phyloP scores from a whole-genome alignment of 2,329 filamentous ascomycete genomes.

The Ploettnerulaceae sp. region DNA sequence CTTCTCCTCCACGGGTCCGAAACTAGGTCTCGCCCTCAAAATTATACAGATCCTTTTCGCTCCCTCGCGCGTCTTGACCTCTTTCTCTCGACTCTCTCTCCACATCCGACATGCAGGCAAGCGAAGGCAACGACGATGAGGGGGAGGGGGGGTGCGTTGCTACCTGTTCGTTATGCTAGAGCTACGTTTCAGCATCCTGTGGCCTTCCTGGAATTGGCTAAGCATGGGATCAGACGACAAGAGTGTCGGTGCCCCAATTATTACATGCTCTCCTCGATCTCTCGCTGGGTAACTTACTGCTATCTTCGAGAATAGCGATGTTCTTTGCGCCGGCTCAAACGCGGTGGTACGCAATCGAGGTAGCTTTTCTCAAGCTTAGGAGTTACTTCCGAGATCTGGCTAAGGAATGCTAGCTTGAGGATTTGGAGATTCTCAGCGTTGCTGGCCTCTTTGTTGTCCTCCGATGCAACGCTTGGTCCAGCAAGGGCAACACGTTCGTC shows the following conservation, averaged over 20 bases:
- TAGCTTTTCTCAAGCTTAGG: slow-evolving; percentile 1
- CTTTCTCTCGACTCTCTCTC: too few relatives aligned
- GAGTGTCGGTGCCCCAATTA: not conserved
- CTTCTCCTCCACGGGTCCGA: too few relatives aligned
- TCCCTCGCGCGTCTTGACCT: not conserved
- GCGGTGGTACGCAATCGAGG: not conserved
- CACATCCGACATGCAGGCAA: too few relatives aligned
- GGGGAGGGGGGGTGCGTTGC: too few relatives aligned
- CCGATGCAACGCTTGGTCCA: not conserved
- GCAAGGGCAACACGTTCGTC: slow-evolving; percentile 18
- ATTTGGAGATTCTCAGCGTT: slow-evolving; percentile 15
- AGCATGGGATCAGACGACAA: too few relatives aligned
- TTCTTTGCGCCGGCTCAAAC: not conserved
- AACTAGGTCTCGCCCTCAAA: not conserved
- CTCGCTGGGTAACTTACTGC: too few relatives aligned
- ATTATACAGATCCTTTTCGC: not conserved
- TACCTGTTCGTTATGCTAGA: too few relatives aligned
- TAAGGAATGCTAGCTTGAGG: slow-evolving; percentile 15
- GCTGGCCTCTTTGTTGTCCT: not conserved
- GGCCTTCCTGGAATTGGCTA: too few relatives aligned
- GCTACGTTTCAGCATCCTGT: too few relatives aligned
- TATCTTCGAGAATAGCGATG: too few relatives aligned
- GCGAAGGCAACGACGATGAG: too few relatives aligned
- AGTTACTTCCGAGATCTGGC: slow-evolving; percentile 12
- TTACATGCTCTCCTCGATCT: not conserved